Conservation (phyloP, 2,329 filamentous ascomycete species). For the Esteya vermicola region DNA sequence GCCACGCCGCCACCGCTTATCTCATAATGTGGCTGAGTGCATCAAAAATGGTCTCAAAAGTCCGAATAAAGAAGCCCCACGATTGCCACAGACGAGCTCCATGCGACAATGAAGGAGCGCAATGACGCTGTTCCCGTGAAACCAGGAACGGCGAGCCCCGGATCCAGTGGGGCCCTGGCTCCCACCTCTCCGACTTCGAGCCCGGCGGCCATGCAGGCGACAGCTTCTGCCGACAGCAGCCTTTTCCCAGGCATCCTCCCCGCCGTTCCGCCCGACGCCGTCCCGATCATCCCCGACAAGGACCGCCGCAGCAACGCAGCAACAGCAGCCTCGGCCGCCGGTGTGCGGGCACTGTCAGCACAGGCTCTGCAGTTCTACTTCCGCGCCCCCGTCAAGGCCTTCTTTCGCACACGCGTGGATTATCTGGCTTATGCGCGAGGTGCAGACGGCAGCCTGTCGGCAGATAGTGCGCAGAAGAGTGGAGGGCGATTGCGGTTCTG, state of each 20-base stretch:
- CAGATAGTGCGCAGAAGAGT: constrained; percentile 15
- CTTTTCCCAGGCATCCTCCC: constrained; percentile 25
- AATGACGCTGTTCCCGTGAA: constrained; percentile 6
- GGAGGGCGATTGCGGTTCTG: constrained; percentile 20
- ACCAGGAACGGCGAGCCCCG: neutral
- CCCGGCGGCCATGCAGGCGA: neutral
- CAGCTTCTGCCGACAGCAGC: neutral
- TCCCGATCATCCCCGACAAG: constrained; percentile 24
- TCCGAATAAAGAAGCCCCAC: no score
- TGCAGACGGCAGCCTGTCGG: constrained; percentile 15
- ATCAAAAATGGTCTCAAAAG: no score
- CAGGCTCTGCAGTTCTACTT: constrained; percentile 86
- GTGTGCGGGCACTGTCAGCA: constrained; percentile 69
- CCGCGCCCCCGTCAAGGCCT: constrained; percentile 78
- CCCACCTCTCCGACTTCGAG: no score
- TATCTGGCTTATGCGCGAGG: constrained; percentile 50
- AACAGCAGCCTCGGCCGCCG: constrained; percentile 69
- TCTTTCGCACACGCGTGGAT: constrained; percentile 82
- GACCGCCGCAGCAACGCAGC: constrained; percentile 39
- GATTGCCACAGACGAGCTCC: no score
- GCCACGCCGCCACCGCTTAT: no score
- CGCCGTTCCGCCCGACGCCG: constrained; percentile 22
- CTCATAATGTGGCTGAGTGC: no score
- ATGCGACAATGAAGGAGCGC: constrained; percentile 10
- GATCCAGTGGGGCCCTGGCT: no score